Conservation (phyloP, 176 grass and related monocot species). For the Hyparrhenia diplandra region DNA sequence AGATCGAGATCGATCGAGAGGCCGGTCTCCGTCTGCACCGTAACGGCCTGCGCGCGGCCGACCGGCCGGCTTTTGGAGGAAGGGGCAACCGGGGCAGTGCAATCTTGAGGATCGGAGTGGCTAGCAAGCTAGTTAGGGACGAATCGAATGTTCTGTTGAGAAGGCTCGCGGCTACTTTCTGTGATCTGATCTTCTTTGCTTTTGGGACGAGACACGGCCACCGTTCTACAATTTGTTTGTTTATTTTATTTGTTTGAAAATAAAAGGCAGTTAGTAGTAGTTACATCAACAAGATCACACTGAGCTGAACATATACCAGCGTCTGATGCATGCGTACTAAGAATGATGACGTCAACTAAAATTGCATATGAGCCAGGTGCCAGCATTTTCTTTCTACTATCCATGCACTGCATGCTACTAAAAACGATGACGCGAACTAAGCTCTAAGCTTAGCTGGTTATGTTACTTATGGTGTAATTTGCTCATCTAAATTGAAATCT, state of each 20-base stretch:
- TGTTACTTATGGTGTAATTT: background rate
- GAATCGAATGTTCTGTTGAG: conserved; percentile 5
- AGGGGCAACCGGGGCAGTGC: background rate
- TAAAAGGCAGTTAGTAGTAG: background rate
- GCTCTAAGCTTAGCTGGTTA: background rate
- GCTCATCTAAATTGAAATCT: background rate
- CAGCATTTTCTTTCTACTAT: background rate
- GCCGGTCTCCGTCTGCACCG: background rate
- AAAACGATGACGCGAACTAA: background rate
- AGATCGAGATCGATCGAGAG: too few species aligned
- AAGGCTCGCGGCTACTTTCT: background rate
- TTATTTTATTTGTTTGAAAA: background rate
- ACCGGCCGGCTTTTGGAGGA: background rate
- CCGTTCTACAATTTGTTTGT: background rate
- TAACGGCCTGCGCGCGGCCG: background rate
- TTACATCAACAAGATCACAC: background rate
- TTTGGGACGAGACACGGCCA: conserved; percentile 11
- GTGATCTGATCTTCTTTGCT: conserved; percentile 17
- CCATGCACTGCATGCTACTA: background rate
- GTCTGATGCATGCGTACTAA: background rate
- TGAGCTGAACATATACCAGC: background rate
- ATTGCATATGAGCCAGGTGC: too few species aligned
- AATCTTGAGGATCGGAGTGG: background rate
- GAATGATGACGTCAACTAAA: too few species aligned
- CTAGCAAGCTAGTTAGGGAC: background rate